Evolutionary conservation across 2,329 filamentous ascomycete genomes (phyloP), one percentile per base, ranked within the genome.

Genomic region (Venturia nashicola): DNA sequence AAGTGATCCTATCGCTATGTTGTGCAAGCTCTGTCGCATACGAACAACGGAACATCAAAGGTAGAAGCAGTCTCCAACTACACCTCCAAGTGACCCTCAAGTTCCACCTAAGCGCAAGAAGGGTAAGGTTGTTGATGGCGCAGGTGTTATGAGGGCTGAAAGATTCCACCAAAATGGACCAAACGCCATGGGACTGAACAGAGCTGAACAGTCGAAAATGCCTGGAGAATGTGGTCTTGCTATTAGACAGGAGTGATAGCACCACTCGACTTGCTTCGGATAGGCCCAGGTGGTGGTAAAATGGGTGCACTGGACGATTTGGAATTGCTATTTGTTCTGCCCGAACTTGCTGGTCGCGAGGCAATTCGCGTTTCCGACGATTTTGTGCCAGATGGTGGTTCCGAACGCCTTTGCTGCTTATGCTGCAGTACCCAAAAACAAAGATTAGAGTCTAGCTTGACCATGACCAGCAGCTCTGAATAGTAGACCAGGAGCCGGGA

Each of bases 251-350:
- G 51, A 57, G 51, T 57, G 5, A 57, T 36, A 27, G 27, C 51
- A 14, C 51, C 51, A 36, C 32, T 57, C 46, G 61, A 55, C 11
- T 63, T 63, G 46, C 32, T 63, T 23, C 61, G 46, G 18, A 7
- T 23, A 46, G 36, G 32, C 20, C 62, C 59, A 40, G 64, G 48
- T 64, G 74, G 71, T 64, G 74, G 71, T 62, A 74, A 12, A 32
- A 34, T n/a, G 16, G 18, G 48, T 7, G 62, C 59, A 40, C 66
- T 65, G 63, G 74, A 71, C 62, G 74, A 76, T 61, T 68, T 69
- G 55, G 74, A 71, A 69, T 75, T 76, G 71, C 74, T 76, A 59
- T 74, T 71, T 64, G 71, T 69, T 66, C 74, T 63, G 71, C 72
- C 67, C 69, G 68, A 63, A 72, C 70, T 66, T 73, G 72, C 63